Percentiles rank a stretch among this genome's conserved stretches.
phyloP scores from a whole-genome alignment of 345 rosid species.

The Lenwebbia sp. region DNA sequence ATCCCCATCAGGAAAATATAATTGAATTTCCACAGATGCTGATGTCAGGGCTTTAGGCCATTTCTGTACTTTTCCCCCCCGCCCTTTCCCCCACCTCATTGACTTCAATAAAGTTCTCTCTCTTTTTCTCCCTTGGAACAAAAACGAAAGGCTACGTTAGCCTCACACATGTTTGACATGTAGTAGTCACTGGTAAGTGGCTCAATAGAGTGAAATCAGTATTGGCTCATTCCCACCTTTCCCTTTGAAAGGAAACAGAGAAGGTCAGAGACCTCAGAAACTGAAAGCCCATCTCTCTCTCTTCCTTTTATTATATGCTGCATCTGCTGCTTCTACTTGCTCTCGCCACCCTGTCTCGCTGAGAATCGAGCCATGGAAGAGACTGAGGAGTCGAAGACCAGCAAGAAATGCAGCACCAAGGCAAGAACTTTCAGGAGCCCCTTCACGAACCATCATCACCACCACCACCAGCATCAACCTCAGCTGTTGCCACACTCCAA shows the following conservation, averaged over 20 bases:
- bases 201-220: background rate
- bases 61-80: background rate
- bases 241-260: background rate
- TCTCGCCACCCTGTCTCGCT: background rate
- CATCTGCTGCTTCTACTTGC: background rate
- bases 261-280: background rate
- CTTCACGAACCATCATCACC: constrained; percentile 30
- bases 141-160: background rate
- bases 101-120: background rate
- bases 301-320: background rate
- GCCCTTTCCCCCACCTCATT: background rate
- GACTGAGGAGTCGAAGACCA: constrained; percentile 30
- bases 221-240: background rate
- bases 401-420: constrained; percentile 29
- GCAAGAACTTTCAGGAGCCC: constrained; percentile 22
- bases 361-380: constrained; percentile 46
- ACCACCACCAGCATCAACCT: constrained; percentile 15
- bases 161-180: background rate
- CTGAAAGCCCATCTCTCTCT: background rate
- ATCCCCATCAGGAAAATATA: constrained; percentile 6
- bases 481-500: constrained; percentile 49
- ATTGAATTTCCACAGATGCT: background rate
- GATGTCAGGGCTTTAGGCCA: background rate
- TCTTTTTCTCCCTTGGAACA: background rate
- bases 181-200: background rate